Base-by-base conservation (phyloP, 176 grass and related monocot species). In the Triticum dicoccoides region DNA sequence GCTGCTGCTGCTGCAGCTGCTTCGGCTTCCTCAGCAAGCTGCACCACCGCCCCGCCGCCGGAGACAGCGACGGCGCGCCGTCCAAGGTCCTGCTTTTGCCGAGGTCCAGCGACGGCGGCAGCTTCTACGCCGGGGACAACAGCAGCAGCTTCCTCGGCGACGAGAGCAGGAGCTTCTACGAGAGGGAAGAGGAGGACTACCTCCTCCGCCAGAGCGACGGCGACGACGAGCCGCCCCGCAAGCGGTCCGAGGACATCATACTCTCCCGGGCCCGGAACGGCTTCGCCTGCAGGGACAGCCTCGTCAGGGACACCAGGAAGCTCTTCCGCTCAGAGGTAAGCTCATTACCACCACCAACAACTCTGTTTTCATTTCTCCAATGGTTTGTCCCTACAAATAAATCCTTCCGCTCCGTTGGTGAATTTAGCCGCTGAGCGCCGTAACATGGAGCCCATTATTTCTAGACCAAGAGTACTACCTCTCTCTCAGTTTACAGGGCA, bases 301-400 rank as follows among this genome's bases (percentile, higher is more conserved):
- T 84, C 0, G 95, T 95, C 33, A 98, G 93, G 83, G 95, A 90
- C 79, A 90, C 93, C 3, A 82, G 63, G 41, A 93, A 86, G 51
- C 77, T 89, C 44, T 85, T 82, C 71, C 69, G 90, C 68, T 91
- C 85, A 27, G 91, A 95, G 95, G 95, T 97, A 78, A 6, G 5
- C 51, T 54, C 51, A 52, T 17, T 17, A 14, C 15, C 15, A 54
- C 52, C 51, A 54, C 14, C 51, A 18, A 2, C 52, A 56, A 56
- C 2, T 56, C 15, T 56, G 52, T 7, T 56, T 18, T 1, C 73
- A 66, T 9, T 52, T 24, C 2, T 79, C 67, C 49, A 9, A 47
- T 44, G 42, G 42, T 44, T 42, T 44, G 42, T 44, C 42, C 42
- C 42, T 44, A 44, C 42, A 44, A 44, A 44, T 44, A 44, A 44